Evolutionary conservation across 371 early-diverging fungal genomes (phyloP).

Genomic region (Lichtheimia corymbifera): DNA sequence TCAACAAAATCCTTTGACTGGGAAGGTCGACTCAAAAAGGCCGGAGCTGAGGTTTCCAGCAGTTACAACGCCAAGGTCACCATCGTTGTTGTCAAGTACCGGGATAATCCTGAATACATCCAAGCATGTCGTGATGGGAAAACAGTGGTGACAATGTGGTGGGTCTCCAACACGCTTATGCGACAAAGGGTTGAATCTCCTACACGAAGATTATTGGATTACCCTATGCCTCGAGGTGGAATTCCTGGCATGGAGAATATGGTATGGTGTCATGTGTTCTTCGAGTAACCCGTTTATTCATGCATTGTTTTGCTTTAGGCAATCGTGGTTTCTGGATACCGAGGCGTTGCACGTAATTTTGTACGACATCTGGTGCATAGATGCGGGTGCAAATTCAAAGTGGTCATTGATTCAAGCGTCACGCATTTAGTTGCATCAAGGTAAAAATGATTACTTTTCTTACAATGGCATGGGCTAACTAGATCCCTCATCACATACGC

Average conservation of each 20-base stretch:
- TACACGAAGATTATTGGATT: conserved; percentile 50
- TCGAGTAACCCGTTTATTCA: background rate
- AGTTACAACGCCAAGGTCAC: conserved; percentile 46
- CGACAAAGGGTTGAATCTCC: conserved; percentile 42
- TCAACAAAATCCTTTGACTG: conserved; percentile 28
- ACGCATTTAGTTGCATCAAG: background rate
- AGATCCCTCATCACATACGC: conserved; percentile 20
- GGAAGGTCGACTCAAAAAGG: conserved; percentile 40
- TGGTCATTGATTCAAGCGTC: background rate
- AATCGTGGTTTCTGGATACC: conserved; percentile 73
- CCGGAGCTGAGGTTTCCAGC: conserved; percentile 53
- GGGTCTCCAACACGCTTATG: conserved; percentile 53
- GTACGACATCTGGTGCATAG: conserved; percentile 63
- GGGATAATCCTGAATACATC: conserved; percentile 52
- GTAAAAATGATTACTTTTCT: background rate
- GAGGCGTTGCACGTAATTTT: conserved; percentile 65
- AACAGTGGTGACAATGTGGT: conserved; percentile 62
- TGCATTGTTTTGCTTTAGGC: conserved; percentile 20
- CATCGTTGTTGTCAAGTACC: conserved; percentile 59
- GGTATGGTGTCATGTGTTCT: conserved; percentile 16
- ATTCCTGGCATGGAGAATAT: conserved; percentile 55
- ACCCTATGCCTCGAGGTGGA: conserved; percentile 52
- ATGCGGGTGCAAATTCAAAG: conserved; percentile 31
- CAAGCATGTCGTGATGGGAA: conserved; percentile 66
- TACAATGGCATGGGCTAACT: background rate